Evolutionary conservation across 768 basidiomycete species (phyloP).

Genomic region (Trametes sanguinea): DNA sequence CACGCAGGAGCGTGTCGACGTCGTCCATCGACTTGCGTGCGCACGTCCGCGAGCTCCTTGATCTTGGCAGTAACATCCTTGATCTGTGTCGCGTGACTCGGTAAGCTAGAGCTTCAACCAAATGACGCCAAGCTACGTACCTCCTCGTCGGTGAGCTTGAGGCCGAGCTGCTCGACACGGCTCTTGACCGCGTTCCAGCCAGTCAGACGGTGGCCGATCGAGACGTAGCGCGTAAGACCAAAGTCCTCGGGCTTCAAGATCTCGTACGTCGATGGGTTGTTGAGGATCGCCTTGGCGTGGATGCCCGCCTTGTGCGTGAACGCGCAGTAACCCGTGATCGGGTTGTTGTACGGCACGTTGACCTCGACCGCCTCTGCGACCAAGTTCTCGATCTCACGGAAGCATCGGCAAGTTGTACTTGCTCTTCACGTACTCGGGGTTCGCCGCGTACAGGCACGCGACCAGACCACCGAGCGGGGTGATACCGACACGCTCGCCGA

Average conservation of each 20-base stretch:
- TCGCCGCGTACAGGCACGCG: constrained; percentile 93
- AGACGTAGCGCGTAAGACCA: constrained; percentile 95
- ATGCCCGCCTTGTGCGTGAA: constrained; percentile 99
- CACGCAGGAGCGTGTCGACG: constrained; percentile 93
- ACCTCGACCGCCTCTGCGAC: constrained; percentile 99
- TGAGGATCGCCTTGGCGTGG: constrained; percentile 99
- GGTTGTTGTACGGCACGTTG: constrained; percentile 96
- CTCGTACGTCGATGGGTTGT: constrained; percentile 99
- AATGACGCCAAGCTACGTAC: constrained; percentile 37
- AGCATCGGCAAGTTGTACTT: constrained; percentile 99
- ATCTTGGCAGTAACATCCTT: constrained; percentile 99
- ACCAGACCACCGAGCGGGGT: constrained; percentile 96
- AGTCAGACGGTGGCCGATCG: constrained; percentile 94
- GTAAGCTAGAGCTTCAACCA: not conserved
- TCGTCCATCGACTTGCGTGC: constrained; percentile 99
- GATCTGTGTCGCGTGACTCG: constrained; percentile 51
- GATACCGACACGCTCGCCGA: constrained; percentile 98
- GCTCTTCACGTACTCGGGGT: constrained; percentile 98
- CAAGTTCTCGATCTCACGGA: constrained; percentile 97
- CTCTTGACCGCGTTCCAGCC: constrained; percentile 99
- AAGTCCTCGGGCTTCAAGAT: constrained; percentile 99
- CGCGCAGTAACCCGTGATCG: constrained; percentile 97
- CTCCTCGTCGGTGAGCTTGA: constrained; percentile 88
- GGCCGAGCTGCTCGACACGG: constrained; percentile 94
- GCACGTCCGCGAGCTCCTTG: constrained; percentile 98